A percentile compares a stretch with the other conserved stretches of the same genome.
These are phyloP conservation scores for Wickerhamomyces chambardii DNA, from an alignment of 805 yeast species.

Conservation along the genomic window DNA sequence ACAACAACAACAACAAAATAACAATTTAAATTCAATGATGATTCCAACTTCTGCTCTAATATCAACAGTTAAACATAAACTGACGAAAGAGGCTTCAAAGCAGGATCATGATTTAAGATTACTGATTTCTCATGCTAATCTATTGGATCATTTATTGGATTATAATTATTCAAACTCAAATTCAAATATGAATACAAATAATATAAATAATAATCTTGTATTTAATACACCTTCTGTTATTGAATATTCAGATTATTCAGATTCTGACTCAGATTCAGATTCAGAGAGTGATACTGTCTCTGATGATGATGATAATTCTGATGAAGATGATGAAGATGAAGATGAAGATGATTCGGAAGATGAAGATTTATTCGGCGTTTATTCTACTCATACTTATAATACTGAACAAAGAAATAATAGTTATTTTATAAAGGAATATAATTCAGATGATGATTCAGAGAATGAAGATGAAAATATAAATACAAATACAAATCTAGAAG, in stretches of 20 bases:
- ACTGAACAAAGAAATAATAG: too few species aligned
- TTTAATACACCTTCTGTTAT: conserved; percentile 1
- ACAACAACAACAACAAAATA: neutral
- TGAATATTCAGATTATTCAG: conserved; percentile 4
- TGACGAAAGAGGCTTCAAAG: conserved; percentile 14
- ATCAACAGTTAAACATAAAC: conserved; percentile 4
- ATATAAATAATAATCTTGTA: neutral
- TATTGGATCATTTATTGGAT: conserved; percentile 16
- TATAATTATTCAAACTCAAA: conserved; percentile 9
- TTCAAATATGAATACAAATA: neutral
- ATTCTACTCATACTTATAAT: too few species aligned
- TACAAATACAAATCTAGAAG: neutral
- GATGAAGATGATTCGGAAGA: neutral
- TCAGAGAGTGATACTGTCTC: conserved; percentile 5
- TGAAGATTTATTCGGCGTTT: neutral
- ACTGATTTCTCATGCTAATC: conserved; percentile 18
- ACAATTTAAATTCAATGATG: too few species aligned
- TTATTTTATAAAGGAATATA: neutral
- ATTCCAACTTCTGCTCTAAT: neutral
- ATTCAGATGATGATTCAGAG: neutral
- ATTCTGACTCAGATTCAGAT: conserved; percentile 4
- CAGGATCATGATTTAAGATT: conserved; percentile 15
- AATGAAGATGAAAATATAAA: conserved; percentile 3
- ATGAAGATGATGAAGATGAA: conserved; percentile 2
- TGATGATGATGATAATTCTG: conserved; percentile 8